Evolutionary conservation across 2,329 filamentous ascomycete species (phyloP).

Genomic region (Trichoderma asperellum): DNA sequence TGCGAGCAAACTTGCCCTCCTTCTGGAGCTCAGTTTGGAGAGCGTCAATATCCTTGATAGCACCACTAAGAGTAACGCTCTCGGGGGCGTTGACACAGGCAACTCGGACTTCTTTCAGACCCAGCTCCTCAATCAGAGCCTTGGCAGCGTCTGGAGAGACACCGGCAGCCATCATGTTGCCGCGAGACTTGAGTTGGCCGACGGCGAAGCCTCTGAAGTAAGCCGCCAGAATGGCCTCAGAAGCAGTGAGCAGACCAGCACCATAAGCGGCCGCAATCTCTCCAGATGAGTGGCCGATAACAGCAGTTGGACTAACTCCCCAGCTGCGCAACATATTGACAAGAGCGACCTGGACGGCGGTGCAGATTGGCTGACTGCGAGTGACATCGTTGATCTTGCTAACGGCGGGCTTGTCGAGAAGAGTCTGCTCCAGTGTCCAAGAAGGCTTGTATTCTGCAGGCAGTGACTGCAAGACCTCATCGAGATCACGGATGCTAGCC

Average conservation of each 20-base stretch:
- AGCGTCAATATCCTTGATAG: slow-evolving; percentile 29
- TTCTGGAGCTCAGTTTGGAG: slow-evolving; percentile 24
- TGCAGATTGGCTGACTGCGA: slow-evolving; percentile 22
- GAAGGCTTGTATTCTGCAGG: slow-evolving; percentile 15
- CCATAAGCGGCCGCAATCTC: slow-evolving; percentile 18
- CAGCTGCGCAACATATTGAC: slow-evolving; percentile 2
- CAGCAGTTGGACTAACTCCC: background rate
- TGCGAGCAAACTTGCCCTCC: slow-evolving; percentile 30
- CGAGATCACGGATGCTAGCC: slow-evolving; percentile 28
- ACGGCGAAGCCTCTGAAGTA: slow-evolving; percentile 23
- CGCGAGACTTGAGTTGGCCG: slow-evolving; percentile 14
- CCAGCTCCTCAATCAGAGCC: background rate
- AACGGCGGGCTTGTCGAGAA: slow-evolving; percentile 30
- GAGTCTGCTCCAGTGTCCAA: slow-evolving; percentile 24
- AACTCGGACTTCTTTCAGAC: slow-evolving; percentile 31
- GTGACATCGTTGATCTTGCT: slow-evolving; percentile 30
- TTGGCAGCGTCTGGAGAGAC: background rate
- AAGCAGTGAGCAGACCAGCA: background rate
- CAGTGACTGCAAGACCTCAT: slow-evolving; percentile 2
- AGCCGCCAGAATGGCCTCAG: slow-evolving; percentile 9
- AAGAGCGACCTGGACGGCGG: slow-evolving; percentile 12
- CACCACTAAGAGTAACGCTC: slow-evolving; percentile 35
- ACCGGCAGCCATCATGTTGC: slow-evolving; percentile 19
- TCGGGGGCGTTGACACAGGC: slow-evolving; percentile 36
- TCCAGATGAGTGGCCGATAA: slow-evolving; percentile 17